A percentile compares a stretch with the other conserved stretches of the same genome.
These are phyloP conservation scores for Cardamine chenopodiifolia DNA, from an alignment of 345 rosid genomes.

Conservation along the genomic window DNA sequence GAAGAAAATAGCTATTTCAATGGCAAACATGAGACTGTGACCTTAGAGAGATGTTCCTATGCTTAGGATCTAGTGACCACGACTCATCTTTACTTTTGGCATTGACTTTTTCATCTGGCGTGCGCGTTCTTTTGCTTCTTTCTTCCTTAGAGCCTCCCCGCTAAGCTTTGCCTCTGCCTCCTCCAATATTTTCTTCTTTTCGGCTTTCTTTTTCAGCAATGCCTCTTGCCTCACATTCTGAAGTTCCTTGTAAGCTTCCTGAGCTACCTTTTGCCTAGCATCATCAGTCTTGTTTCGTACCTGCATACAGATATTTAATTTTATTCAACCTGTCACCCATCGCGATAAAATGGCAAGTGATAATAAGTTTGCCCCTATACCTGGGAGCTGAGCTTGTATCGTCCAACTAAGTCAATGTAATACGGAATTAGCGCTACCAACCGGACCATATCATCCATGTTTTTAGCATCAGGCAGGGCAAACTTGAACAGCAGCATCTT, in stretches of 20 bases:
- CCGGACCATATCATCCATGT: slow-evolving; percentile 83
- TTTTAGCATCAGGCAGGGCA: slow-evolving; percentile 75
- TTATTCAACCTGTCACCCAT: background rate
- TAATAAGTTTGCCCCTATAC: slow-evolving; percentile 44
- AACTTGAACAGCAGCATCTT: slow-evolving; percentile 90
- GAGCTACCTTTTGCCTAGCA: slow-evolving; percentile 79
- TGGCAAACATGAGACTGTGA: slow-evolving; percentile 8
- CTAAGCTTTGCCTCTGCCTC: slow-evolving; percentile 89
- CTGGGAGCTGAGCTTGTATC: slow-evolving; percentile 91
- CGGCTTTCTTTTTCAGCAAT: slow-evolving; percentile 81
- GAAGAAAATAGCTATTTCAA: slow-evolving; percentile 22
- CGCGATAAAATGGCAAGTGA: background rate
- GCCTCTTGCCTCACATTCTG: slow-evolving; percentile 93
- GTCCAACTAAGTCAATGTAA: slow-evolving; percentile 89
- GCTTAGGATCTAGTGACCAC: slow-evolving; percentile 53
- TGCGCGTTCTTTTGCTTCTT: slow-evolving; percentile 81
- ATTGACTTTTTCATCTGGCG: slow-evolving; percentile 78
- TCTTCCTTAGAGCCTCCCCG: slow-evolving; percentile 82
- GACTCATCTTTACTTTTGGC: slow-evolving; percentile 88
- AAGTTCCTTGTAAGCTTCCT: slow-evolving; percentile 90
- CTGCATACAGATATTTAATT: slow-evolving; percentile 39
- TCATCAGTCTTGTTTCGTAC: slow-evolving; percentile 84
- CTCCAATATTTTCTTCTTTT: slow-evolving; percentile 72
- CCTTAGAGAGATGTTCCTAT: slow-evolving; percentile 20
- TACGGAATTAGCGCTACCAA: slow-evolving; percentile 85